Evolutionary conservation across 331 rosid genomes (phyloP), one percentile per base, ranked within the genome.

Genomic region (Quercus lobata): DNA sequence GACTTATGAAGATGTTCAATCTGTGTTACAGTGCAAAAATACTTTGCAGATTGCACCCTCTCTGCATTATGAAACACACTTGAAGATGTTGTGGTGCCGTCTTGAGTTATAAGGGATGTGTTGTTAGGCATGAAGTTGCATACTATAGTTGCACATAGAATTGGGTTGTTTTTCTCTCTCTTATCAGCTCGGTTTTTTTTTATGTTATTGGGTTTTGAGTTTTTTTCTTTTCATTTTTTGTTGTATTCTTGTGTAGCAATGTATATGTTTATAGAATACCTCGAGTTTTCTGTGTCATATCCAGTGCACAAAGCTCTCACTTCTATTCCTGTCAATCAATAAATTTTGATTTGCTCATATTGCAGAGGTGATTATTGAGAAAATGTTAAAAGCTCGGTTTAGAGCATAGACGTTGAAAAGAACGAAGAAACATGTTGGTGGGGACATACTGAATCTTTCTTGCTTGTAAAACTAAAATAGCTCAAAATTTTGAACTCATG

Each of bases 61-160:
- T 79, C 76, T 30, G 71, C 60, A 44, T 34, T 60, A 56, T 53
- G 76, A 74, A 71, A 81, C 72, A 44, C 71, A 79, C 77, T 63
- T 70, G 79, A 62, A 66, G 80, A 62, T 41, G 72, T 69, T 76
- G 35, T 68, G 41, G 56, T 82, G 55, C 65, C 62, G 77, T 65
- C 18, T 77, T 74, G 79, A 57, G 57, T 53, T 21, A 37, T 66
- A 57, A 57, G 57, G 84, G 71, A 71, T 75, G 80, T 76, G 63
- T 75, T 46, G 68, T 57, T 63, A 54, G 82, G 83, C 78, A 34
- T 21, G 77, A 71, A 72, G 70, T 75, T 71, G 46, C 35, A 56
- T 72, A 57, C 30, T 76, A n/a, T 65, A 61, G 27, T 77, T 10
- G 66, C 55, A 53, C 80, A 62, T 37, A 70, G 68, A 71, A 24